Conservation (phyloP, 805 yeast species). For the Kregervanrija fluxuum region DNA sequence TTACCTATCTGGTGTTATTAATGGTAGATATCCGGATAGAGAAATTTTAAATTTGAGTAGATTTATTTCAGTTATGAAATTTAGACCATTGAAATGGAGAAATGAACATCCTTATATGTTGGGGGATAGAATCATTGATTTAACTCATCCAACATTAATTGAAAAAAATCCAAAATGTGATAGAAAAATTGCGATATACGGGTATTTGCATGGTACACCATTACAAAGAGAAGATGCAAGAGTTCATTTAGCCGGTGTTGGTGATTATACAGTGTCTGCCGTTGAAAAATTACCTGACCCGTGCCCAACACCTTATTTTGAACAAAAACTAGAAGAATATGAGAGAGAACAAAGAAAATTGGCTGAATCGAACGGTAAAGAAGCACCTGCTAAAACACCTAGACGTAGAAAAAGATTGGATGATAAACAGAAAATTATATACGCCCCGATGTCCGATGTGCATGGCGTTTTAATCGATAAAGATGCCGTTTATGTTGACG, state of each 20-base stretch:
- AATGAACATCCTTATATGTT: slow-evolving; percentile 94
- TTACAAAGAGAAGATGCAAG: slow-evolving; percentile 59
- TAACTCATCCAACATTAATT: slow-evolving; percentile 84
- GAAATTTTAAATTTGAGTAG: slow-evolving; percentile 88
- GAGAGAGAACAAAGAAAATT: slow-evolving; percentile 67
- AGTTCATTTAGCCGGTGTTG: slow-evolving; percentile 93
- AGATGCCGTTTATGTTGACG: slow-evolving; percentile 94
- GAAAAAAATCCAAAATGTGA: slow-evolving; percentile 78
- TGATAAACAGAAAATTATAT: slow-evolving; percentile 87
- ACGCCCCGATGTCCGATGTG: slow-evolving; percentile 99
- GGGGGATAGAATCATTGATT: slow-evolving; percentile 83
- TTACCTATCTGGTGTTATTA: slow-evolving; percentile 89
- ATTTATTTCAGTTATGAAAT: slow-evolving; percentile 94
- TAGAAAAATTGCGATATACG: slow-evolving; percentile 85
- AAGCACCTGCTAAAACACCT: slow-evolving; percentile 35
- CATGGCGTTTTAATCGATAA: slow-evolving; percentile 96
- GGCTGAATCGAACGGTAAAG: slow-evolving; percentile 55
- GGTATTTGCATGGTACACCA: slow-evolving; percentile 93
- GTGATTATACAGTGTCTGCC: slow-evolving; percentile 69
- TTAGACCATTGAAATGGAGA: slow-evolving; percentile 98
- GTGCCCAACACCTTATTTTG: slow-evolving; percentile 93
- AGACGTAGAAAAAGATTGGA: slow-evolving; percentile 84
- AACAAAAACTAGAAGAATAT: slow-evolving; percentile 74
- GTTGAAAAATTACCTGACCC: slow-evolving; percentile 96
- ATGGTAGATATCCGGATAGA: slow-evolving; percentile 96